Evolutionary conservation across 129 eudicot genomes (phyloP).

Genomic region (Helichrysum umbraculigerum): DNA sequence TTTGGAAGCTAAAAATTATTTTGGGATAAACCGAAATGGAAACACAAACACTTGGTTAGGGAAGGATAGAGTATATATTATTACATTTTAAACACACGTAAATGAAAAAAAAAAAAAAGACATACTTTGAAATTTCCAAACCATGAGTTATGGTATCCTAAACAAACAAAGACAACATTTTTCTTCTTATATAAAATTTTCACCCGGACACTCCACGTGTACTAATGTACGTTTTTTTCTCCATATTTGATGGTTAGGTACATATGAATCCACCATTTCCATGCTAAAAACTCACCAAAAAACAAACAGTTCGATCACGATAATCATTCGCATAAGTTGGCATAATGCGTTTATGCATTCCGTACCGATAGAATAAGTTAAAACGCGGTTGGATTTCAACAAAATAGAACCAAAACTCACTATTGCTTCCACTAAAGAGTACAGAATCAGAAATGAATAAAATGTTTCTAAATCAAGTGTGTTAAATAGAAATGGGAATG

Average conservation of each 20-base stretch:
- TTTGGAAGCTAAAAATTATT: too few species aligned
- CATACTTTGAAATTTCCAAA: neutral
- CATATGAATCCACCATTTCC: neutral
- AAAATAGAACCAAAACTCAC: conserved; percentile 20
- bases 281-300: neutral
- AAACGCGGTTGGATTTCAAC: conserved; percentile 35
- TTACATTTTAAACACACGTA: too few species aligned
- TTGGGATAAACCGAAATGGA: too few species aligned
- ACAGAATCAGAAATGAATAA: conserved; percentile 38
- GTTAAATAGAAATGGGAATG: conserved; percentile 32
- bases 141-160: neutral
- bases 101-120: too few species aligned
- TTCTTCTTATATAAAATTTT: neutral
- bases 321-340: neutral
- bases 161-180: neutral
- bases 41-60: too few species aligned
- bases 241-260: neutral
- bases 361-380: conserved; percentile 30
- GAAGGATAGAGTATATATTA: too few species aligned
- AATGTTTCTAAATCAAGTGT: conserved; percentile 51
- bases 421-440: conserved; percentile 46
- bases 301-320: neutral
- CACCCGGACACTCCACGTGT: neutral
- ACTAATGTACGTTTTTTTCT: neutral
- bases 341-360: neutral